Evolutionary conservation across 1,284 basidiomycete species (phyloP), one percentile per base, ranked within the genome.

Genomic region (Inonotus obliquus): DNA sequence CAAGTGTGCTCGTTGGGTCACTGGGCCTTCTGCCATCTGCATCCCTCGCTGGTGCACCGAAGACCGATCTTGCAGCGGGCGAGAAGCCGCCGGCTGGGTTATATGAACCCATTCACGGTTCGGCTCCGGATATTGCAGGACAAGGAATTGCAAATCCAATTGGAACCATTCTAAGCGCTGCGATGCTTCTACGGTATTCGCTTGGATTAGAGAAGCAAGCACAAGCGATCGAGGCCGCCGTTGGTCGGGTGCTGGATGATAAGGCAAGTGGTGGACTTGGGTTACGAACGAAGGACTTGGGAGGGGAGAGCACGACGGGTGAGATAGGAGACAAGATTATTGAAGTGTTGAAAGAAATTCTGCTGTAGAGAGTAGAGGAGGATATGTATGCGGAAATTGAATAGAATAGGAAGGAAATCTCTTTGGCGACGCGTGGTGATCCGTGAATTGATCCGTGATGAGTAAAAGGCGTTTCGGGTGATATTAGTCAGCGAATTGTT

Each of bases 81-180:
- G 90, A 77, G 37, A 88, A 87, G 68, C 81, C 89, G 5, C 89
- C 87, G 0, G 75, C 83, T 13, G 97, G 97, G 54, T 78, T 99
- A 59, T 99, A 99, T 79, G 96, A 99, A 76, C 96, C 96, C 62
- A 96, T 97, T 65, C 92, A 94, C 71, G 92, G 93, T 57, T 96
- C 94, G 37, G 96, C 96, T 1, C 96, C 96, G 54, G 96, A 98
- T 71, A 98, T 98, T 67, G 94, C 96, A 6, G 95, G 94, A 1
- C 80, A 93, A 73, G 93, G 93, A 35, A 95, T 98, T 69, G 96
- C 96, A 65, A 99, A 98, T 76, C 96, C 96, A 35, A 85, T 99
- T 68, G 97, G 96, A 56, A 98, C 96, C 17, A 98, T 99, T 72
- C 87, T 99, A 61, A 97, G 94, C 60, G 93, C 92, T 4, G 96